These are phyloP conservation scores for Coniochaeta sp. DNA, from an alignment of 2,329 filamentous ascomycete species.

Conservation along the genomic window DNA sequence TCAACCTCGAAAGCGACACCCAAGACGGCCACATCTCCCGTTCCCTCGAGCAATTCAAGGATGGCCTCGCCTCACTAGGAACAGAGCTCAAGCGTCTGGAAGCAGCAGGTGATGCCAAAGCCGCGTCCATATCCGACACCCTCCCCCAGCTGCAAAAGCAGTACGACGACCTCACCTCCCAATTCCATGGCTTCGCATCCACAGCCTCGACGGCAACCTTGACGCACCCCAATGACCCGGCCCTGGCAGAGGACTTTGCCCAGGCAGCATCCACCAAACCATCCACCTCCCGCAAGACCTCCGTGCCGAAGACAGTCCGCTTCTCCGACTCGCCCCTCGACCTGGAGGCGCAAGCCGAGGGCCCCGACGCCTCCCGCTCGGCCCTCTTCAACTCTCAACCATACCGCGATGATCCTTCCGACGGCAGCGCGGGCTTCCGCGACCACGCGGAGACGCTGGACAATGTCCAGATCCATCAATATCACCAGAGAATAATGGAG, in stretches of 20 bases:
- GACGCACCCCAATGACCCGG: slow-evolving; percentile 55
- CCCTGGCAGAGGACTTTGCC: slow-evolving; percentile 55
- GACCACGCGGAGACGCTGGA: slow-evolving; percentile 54
- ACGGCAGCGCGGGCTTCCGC: slow-evolving; percentile 46
- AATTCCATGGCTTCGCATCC: slow-evolving; percentile 65
- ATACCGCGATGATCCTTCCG: slow-evolving; percentile 63
- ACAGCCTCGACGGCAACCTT: slow-evolving; percentile 42
- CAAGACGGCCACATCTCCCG: slow-evolving; percentile 86
- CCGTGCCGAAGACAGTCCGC: slow-evolving; percentile 66
- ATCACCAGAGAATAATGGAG: slow-evolving; percentile 72
- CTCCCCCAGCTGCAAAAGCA: slow-evolving; percentile 64
- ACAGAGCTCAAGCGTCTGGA: slow-evolving; percentile 56
- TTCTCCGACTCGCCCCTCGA: slow-evolving; percentile 59
- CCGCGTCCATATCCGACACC: slow-evolving; percentile 50
- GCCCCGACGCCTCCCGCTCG: slow-evolving; percentile 37
- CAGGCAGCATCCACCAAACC: slow-evolving; percentile 43
- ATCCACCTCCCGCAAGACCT: slow-evolving; percentile 12
- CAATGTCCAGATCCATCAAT: slow-evolving; percentile 81
- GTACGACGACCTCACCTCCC: slow-evolving; percentile 66
- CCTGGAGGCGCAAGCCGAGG: slow-evolving; percentile 27
- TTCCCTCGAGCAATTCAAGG: slow-evolving; percentile 77
- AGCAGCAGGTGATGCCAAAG: slow-evolving; percentile 54
- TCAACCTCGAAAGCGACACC: slow-evolving; percentile 69
- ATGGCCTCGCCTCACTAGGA: slow-evolving; percentile 67
- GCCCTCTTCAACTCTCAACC: slow-evolving; percentile 38